phyloP scores from a whole-genome alignment of 768 basidiomycete species.

The Naganishia antarctica region DNA sequence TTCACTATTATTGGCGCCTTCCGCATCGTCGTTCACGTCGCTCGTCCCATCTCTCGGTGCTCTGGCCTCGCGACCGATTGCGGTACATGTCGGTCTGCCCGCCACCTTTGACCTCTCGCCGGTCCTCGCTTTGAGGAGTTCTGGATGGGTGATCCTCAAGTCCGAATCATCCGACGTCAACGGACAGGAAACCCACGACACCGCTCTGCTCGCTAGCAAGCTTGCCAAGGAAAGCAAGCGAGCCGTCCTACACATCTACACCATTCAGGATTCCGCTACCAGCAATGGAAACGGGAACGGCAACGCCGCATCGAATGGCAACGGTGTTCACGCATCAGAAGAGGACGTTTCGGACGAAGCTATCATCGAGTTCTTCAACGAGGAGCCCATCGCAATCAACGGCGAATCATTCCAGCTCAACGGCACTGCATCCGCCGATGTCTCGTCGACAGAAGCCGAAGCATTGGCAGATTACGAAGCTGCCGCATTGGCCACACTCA shows the following conservation, averaged over 20 bases:
- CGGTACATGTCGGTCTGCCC: conserved; percentile 30
- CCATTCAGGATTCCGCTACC: conserved; percentile 9
- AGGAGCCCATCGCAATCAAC: conserved; percentile 12
- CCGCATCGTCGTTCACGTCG: conserved; percentile 20
- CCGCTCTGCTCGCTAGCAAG: conserved; percentile 78
- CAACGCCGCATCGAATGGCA: conserved; percentile 5
- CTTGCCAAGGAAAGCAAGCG: conserved; percentile 57
- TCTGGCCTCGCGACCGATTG: conserved; percentile 26
- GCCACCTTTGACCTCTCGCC: conserved; percentile 29
- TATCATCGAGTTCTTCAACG: conserved; percentile 31
- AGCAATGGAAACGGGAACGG: conserved; percentile 30
- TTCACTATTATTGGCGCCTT: conserved; percentile 28
- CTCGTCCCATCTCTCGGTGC: conserved; percentile 31
- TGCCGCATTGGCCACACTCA: conserved; percentile 62
- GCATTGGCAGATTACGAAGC: conserved; percentile 59
- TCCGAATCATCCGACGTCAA: conserved; percentile 57
- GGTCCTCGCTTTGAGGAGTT: conserved; percentile 69
- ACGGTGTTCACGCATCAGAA: conserved; percentile 32
- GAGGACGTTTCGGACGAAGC: conserved; percentile 41
- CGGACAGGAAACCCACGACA: conserved; percentile 77
- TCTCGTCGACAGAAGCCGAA: conserved; percentile 27
- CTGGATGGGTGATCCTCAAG: conserved; percentile 74
- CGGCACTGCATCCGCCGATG: conserved; percentile 24
- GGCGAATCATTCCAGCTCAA: conserved; percentile 24
- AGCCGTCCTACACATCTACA: conserved; percentile 28